Base-by-base conservation (phyloP, 1,139 yeast genomes). In the Candida tetrigidarum region DNA sequence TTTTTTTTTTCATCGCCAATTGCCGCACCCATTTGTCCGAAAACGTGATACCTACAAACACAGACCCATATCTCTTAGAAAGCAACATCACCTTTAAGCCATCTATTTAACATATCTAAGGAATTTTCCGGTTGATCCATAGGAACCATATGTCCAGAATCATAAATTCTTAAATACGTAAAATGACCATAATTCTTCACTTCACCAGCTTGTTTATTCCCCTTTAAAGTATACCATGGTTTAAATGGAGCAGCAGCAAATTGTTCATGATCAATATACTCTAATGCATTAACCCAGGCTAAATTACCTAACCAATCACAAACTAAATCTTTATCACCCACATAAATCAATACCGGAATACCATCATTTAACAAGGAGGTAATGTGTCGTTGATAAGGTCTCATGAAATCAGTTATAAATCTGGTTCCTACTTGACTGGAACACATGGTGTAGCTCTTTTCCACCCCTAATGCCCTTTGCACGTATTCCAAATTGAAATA, bases 281-380 rank as follows among this genome's bases (percentile, higher is more conserved):
- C 81, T 54, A 86, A 73, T 36, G 67, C 80, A 60, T 85, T 76
- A 26, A 87, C 71, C 92, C 92, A 85, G 11, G 86, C 91, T 56
- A 79, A 79, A 68, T 85, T 84, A 60, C 93, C 95, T 58, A 86
- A 71, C 95, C 95, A 86, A 71, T 85, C 86, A 66, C 95, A 86
- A 56, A 86, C 85, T 61, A 80, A 86, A 68, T 86, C 95, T 67
- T 86, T 85, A 67, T 86, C 95, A 68, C 93, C 95, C 32, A 93
- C 91, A 54, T 86, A 86, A 49, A 86, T 77, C 61, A 86, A 74
- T 12, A 85, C 86, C 9, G 93, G 92, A 39, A 85, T 55, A 29
- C 72, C 83, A 37, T 74, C 64, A 50, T 80, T 80, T 56, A 83
- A 71, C 53, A 82, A 64, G 40, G 77, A 75, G 39, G 74, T 70